Evolutionary conservation across 768 basidiomycete genomes (phyloP).

Genomic region (Tricholoma hemisulphureum): DNA sequence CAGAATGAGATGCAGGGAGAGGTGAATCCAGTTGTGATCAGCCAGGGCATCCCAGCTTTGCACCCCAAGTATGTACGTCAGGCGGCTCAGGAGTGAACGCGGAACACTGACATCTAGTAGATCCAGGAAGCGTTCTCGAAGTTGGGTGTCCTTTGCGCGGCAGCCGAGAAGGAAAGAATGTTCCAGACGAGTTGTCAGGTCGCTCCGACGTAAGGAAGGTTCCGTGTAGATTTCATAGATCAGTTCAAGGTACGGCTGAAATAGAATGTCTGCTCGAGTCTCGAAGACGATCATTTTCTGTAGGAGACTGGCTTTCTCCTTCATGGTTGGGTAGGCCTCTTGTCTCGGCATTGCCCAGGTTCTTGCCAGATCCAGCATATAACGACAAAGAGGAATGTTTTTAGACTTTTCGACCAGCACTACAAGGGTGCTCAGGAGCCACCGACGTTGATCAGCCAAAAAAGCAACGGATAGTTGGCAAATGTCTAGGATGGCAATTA

Average conservation of each 20-base stretch:
- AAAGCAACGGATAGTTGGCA: slow-evolving; percentile 76
- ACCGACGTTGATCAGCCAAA: slow-evolving; percentile 83
- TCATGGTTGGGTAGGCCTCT: slow-evolving; percentile 87
- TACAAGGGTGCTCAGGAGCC: slow-evolving; percentile 73
- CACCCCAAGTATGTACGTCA: slow-evolving; percentile 88
- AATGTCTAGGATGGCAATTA: slow-evolving; percentile 83
- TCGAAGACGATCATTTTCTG: slow-evolving; percentile 88
- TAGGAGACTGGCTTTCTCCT: slow-evolving; percentile 89
- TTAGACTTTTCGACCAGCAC: slow-evolving; percentile 89
- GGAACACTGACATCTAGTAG: slow-evolving; percentile 88
- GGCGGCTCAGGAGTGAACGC: slow-evolving; percentile 72
- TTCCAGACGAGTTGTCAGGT: slow-evolving; percentile 90
- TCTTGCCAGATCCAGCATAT: slow-evolving; percentile 80
- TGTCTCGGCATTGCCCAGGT: slow-evolving; percentile 88
- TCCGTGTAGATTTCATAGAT: slow-evolving; percentile 95
- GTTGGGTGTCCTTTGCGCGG: slow-evolving; percentile 71
- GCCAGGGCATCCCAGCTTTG: slow-evolving; percentile 94
- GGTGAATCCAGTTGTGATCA: slow-evolving; percentile 91
- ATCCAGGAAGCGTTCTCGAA: slow-evolving; percentile 86
- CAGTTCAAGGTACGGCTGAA: slow-evolving; percentile 80
- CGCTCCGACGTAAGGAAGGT: slow-evolving; percentile 80
- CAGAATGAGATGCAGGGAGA: slow-evolving; percentile 86
- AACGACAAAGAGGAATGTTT: slow-evolving; percentile 72
- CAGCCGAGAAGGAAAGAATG: slow-evolving; percentile 92
- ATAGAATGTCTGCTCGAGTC: slow-evolving; percentile 72